Percentiles rank a stretch among this genome's conserved stretches.
Evolutionary conservation across 768 basidiomycete species (phyloP).

Genomic region (Amylocystis lapponica): DNA sequence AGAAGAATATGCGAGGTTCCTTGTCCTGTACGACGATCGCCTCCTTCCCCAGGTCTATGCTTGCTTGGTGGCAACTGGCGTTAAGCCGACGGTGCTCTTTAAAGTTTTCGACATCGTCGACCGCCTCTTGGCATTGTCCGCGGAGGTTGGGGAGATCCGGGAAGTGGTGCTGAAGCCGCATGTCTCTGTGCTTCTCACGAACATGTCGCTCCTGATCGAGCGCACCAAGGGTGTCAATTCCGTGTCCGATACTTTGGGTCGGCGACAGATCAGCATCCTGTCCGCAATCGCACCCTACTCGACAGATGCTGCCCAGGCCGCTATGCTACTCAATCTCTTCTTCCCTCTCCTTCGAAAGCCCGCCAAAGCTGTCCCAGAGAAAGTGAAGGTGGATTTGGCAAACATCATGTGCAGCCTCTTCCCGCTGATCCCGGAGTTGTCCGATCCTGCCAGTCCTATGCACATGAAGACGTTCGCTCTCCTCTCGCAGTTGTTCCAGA

Average conservation of each 20-base stretch:
- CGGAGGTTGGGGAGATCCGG: slow-evolving; percentile 42
- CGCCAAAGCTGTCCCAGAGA: slow-evolving; percentile 72
- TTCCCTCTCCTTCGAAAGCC: slow-evolving; percentile 77
- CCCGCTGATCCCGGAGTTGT: slow-evolving; percentile 59
- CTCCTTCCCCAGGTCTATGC: slow-evolving; percentile 75
- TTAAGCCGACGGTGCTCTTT: slow-evolving; percentile 79
- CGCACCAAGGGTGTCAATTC: slow-evolving; percentile 42
- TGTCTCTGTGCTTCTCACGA: slow-evolving; percentile 62
- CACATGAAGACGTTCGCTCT: slow-evolving; percentile 54
- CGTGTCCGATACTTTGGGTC: slow-evolving; percentile 59
- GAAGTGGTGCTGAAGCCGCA: slow-evolving; percentile 61
- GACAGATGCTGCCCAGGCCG: slow-evolving; percentile 63
- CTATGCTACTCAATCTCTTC: slow-evolving; percentile 66
- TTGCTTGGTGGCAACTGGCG: slow-evolving; percentile 75
- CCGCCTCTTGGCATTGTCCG: slow-evolving; percentile 51
- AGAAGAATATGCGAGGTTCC: slow-evolving; percentile 48
- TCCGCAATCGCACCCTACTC: slow-evolving; percentile 76
- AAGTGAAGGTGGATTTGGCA: slow-evolving; percentile 77
- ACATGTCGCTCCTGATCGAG: slow-evolving; percentile 65
- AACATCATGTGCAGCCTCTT: slow-evolving; percentile 63
- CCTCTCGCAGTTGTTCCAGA: slow-evolving; percentile 75
- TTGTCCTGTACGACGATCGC: slow-evolving; percentile 63
- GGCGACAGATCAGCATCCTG: slow-evolving; percentile 78
- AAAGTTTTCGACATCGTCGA: slow-evolving; percentile 86
- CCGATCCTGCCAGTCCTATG: slow-evolving; percentile 35